A percentile compares a stretch with the other conserved stretches of the same genome.
Conservation (phyloP, 345 rosid genomes). For the Geranium brycei region DNA sequence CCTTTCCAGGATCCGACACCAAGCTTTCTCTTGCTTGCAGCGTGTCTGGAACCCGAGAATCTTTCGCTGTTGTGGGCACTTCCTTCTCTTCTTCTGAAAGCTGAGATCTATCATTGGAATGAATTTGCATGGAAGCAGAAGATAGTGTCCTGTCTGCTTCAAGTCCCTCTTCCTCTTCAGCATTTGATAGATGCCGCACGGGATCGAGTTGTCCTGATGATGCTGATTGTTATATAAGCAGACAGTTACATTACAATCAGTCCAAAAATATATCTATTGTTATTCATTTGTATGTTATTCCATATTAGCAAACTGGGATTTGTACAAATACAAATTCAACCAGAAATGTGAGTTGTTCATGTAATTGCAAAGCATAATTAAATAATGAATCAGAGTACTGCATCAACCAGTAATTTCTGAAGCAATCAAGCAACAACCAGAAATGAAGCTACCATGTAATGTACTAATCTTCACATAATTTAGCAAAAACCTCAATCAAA, state of each 20-base stretch:
- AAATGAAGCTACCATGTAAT: too few species aligned
- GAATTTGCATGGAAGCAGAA: background rate
- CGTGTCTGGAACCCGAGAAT: slow-evolving; percentile 21
- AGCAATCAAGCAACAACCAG: too few species aligned
- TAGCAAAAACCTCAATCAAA: background rate
- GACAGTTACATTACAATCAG: background rate
- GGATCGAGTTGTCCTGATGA: slow-evolving; percentile 18
- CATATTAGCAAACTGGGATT: too few species aligned
- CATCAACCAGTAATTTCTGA: too few species aligned
- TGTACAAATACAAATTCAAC: too few species aligned
- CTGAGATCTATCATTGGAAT: slow-evolving; percentile 7
- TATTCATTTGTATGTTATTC: too few species aligned
- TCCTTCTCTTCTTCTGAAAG: slow-evolving; percentile 29
- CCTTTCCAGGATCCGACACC: slow-evolving; percentile 24
- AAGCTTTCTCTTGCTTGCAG: slow-evolving; percentile 22
- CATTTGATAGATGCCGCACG: slow-evolving; percentile 19
- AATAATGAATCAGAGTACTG: too few species aligned
- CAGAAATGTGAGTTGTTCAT: too few species aligned
- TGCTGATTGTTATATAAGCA: background rate
- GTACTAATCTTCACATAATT: too few species aligned
- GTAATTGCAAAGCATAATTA: too few species aligned
- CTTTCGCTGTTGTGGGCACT: slow-evolving; percentile 12
- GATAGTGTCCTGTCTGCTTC: slow-evolving; percentile 22
- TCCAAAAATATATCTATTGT: background rate
- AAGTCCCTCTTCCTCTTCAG: slow-evolving; percentile 17